Percentiles rank a stretch among this genome's conserved stretches.
Conservation (phyloP, 2,329 filamentous ascomycete genomes). For the Verticillium nubilum region DNA sequence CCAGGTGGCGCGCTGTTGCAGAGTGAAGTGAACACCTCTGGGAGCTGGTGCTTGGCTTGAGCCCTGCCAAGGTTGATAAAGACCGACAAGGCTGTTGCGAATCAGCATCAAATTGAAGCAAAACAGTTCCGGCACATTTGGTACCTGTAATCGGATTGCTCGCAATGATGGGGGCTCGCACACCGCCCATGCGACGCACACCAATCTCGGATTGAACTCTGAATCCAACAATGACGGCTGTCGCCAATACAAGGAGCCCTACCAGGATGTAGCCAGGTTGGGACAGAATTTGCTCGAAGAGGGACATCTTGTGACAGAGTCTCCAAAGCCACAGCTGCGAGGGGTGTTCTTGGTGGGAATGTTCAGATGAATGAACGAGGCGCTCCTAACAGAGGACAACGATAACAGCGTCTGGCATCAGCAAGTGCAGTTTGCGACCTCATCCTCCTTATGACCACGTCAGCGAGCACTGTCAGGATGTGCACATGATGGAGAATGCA, state of each 20-base stretch:
- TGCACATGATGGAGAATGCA: not conserved
- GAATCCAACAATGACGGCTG: not conserved
- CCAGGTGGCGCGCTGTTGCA: conserved; percentile 21
- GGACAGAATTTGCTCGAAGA: not conserved
- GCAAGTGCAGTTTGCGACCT: not conserved
- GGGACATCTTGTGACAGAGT: not conserved
- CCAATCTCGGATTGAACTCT: not conserved
- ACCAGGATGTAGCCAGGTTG: not conserved
- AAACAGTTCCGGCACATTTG: not conserved
- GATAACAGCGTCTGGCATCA: not conserved
- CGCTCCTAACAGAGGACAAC: not conserved
- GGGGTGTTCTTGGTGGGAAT: not conserved
- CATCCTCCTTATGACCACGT: not conserved
- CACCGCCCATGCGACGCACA: conserved; percentile 4
- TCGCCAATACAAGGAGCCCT: not conserved
- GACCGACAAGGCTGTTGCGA: conserved; percentile 6
- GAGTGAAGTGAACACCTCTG: conserved; percentile 23
- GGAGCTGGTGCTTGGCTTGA: conserved; percentile 19
- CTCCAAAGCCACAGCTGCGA: not conserved
- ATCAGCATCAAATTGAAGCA: not conserved
- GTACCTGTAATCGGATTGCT: conserved; percentile 13
- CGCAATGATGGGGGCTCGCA: conserved; percentile 10
- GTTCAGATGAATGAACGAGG: not conserved
- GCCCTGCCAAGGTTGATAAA: conserved; percentile 7
- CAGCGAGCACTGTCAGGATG: not conserved